Percentiles rank a stretch among this genome's conserved stretches.
Conservation (phyloP, 2,329 filamentous ascomycete species). For the Rhynchosporium secalis region DNA sequence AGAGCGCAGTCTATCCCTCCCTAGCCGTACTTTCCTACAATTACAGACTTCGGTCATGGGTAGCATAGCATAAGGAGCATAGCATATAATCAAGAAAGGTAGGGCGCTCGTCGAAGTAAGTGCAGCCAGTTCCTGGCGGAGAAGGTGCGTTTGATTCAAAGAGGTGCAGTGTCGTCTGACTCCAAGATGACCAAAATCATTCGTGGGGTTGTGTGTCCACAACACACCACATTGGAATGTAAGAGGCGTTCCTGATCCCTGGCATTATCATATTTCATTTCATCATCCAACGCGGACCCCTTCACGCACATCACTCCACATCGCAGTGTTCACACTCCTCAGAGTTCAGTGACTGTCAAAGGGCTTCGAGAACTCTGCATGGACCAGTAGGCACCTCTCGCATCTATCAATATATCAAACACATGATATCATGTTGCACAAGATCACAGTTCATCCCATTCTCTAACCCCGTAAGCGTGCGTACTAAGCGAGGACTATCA, state of each 20-base stretch:
- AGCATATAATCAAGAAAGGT: background rate
- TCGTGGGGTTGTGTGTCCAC: slow-evolving; percentile 15
- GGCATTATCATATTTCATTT: too few species aligned
- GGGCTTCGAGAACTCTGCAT: too few species aligned
- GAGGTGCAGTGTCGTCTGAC: slow-evolving; percentile 21
- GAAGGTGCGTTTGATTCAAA: background rate
- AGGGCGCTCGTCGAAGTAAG: background rate
- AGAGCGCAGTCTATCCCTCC: background rate
- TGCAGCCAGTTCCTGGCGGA: background rate
- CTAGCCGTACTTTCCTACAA: background rate
- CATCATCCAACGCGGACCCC: too few species aligned
- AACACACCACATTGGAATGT: background rate
- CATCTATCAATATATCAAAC: too few species aligned
- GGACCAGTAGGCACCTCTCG: too few species aligned
- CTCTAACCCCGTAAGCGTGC: background rate
- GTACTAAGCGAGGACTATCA: slow-evolving; percentile 14
- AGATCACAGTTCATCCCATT: background rate
- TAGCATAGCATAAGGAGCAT: background rate
- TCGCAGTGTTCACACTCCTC: too few species aligned
- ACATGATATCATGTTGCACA: background rate
- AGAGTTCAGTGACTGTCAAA: too few species aligned
- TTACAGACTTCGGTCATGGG: background rate
- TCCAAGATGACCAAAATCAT: slow-evolving; percentile 15
- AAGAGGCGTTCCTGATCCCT: too few species aligned
- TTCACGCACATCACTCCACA: too few species aligned